Evolutionary conservation across 106 monocot species (phyloP), one percentile per base, ranked within the genome.

Genomic region (Xerophyta viscosa): DNA sequence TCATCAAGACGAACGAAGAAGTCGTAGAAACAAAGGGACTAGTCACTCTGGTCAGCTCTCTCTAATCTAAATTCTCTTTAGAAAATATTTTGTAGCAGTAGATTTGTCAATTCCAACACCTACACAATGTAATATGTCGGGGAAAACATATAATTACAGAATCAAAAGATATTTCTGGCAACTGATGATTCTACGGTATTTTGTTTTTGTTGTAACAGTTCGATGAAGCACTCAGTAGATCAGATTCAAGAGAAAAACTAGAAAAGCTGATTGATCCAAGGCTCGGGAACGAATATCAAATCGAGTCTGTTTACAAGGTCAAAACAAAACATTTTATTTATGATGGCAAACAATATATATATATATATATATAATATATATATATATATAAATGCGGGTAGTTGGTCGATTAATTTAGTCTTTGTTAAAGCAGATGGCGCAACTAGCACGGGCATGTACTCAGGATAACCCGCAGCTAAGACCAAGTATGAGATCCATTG

Each of bases 401-500:
- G n/a, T n/a, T n/a, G n/a, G n/a, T n/a, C n/a, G n/a, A n/a, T n/a
- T n/a, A n/a, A n/a, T n/a, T n/a, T n/a, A n/a, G n/a, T 33, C 33
- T 6, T 33, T 6, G 33, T 6, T 6, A 33, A 33, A 10, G 10
- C 56, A 98, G 96, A 66, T 98, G 76, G 82, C 85, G 20, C 76
- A 65, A 50, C 68, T 89, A 41, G 96, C 78, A 0, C 85, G 72
- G 63, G 76, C 76, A 10, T 96, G 96, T 56, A 89, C 96, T 0
- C 74, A 82, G 25, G 86, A 89, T 31, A 64, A 77, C 8, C 79
- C 82, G n/a, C 72, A 77, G 23, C 49, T 61, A 29, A 72, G 96
- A 47, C 96, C 96, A 13, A 89, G 52, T 67, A 96, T 96, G 89
- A 51, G 85, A 36, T 68, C 75, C 12, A 69, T 96, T 31, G 96